Conservation (phyloP, 2,329 filamentous ascomycete species). For the Aspergillus alliaceus region DNA sequence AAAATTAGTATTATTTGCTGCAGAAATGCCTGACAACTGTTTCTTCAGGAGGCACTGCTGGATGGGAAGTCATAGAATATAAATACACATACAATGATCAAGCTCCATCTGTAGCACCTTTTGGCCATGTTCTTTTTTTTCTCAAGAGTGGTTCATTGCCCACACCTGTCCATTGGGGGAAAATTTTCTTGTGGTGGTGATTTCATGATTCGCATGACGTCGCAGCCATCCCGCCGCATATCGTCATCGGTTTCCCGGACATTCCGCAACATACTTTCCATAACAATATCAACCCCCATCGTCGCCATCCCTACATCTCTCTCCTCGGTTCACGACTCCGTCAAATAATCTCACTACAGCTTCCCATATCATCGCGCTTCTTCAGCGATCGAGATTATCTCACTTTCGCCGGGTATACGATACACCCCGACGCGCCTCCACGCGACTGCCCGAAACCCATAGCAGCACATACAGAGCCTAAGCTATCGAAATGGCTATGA, state of each 20-base stretch:
- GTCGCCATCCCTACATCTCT: conserved; percentile 1
- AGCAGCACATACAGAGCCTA: not conserved
- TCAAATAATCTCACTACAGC: conserved; percentile 5
- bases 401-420: not conserved
- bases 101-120: too few species aligned
- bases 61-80: too few species aligned
- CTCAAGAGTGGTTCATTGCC: too few species aligned
- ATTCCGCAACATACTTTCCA: conserved; percentile 33
- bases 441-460: not conserved
- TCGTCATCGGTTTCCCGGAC: conserved; percentile 33
- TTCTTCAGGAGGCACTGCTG: not conserved
- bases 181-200: conserved; percentile 16
- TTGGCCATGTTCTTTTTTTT: too few species aligned
- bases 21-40: not conserved
- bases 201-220: conserved; percentile 36
- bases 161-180: too few species aligned
- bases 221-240: conserved; percentile 23
- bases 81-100: too few species aligned
- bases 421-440: not conserved
- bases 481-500: conserved; percentile 25
- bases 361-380: not conserved
- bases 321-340: conserved; percentile 8
- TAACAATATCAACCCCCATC: conserved; percentile 23
- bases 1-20: not conserved
- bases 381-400: not conserved